phyloP scores from a whole-genome alignment of 208 protist genomes.

The Angomonas ambiguus region DNA sequence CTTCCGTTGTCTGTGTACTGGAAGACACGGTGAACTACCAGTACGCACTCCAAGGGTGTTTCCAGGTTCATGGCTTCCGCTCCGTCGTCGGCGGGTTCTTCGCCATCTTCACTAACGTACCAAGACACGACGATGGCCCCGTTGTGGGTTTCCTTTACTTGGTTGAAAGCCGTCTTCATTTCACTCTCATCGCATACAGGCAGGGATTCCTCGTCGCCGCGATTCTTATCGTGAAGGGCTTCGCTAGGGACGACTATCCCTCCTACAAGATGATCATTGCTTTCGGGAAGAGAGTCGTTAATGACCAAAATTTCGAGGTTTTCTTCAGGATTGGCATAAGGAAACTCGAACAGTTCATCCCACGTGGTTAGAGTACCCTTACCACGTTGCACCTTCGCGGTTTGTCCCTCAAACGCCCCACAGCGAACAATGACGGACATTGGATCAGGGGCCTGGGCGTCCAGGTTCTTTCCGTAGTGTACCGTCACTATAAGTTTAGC shows the following conservation, averaged over 20 bases:
- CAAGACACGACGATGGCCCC: constrained; percentile 76
- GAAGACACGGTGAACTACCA: constrained; percentile 82
- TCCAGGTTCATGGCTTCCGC: constrained; percentile 64
- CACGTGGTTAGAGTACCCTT: constrained; percentile 60
- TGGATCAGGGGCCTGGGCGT: constrained; percentile 44
- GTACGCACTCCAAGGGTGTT: constrained; percentile 59
- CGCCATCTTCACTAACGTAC: constrained; percentile 67
- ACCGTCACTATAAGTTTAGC: constrained; percentile 82
- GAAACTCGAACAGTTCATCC: constrained; percentile 89
- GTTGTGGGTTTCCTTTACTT: constrained; percentile 63
- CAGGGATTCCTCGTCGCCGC: constrained; percentile 70
- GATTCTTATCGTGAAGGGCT: constrained; percentile 53
- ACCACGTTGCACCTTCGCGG: constrained; percentile 72
- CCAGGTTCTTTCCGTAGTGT: constrained; percentile 76
- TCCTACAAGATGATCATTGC: constrained; percentile 64
- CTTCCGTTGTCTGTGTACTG: constrained; percentile 87
- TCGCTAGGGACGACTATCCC: constrained; percentile 65
- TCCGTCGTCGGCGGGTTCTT: constrained; percentile 51
- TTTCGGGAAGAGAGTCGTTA: constrained; percentile 57
- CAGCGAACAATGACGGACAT: constrained; percentile 82
- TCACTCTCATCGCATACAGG: constrained; percentile 62
- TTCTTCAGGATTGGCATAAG: constrained; percentile 76
- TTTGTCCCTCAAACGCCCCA: constrained; percentile 87
- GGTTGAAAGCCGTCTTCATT: constrained; percentile 54
- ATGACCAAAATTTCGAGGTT: constrained; percentile 78